phyloP scores from a whole-genome alignment of 192 early-diverging fungal genomes.

The Podila epicladia region DNA sequence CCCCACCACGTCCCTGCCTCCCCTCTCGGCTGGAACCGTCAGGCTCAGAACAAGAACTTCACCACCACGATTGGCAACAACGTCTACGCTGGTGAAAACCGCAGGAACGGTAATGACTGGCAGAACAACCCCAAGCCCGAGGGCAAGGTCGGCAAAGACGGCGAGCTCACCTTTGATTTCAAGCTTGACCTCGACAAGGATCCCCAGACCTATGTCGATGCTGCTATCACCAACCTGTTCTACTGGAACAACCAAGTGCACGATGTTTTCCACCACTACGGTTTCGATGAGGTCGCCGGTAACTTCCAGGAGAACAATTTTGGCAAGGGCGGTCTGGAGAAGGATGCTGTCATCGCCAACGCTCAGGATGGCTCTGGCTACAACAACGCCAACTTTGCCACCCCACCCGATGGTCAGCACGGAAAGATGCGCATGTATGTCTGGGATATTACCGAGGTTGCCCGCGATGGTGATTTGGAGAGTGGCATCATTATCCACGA shows the following conservation, averaged over 20 bases:
- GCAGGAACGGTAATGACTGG: slow-evolving; percentile 77
- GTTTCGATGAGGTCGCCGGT: slow-evolving; percentile 90
- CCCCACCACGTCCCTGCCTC: slow-evolving; percentile 67
- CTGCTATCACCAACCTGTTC: slow-evolving; percentile 87
- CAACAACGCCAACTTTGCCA: slow-evolving; percentile 97
- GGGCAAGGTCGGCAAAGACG: slow-evolving; percentile 54
- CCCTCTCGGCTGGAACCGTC: slow-evolving; percentile 81
- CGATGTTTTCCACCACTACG: slow-evolving; percentile 89
- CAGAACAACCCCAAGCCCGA: slow-evolving; percentile 80
- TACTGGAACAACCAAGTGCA: slow-evolving; percentile 94
- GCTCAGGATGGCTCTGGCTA: slow-evolving; percentile 92
- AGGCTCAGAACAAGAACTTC: slow-evolving; percentile 63
- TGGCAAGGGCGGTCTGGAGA: slow-evolving; percentile 76
- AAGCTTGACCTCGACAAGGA: slow-evolving; percentile 68
- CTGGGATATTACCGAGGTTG: slow-evolving; percentile 80
- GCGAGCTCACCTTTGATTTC: slow-evolving; percentile 78
- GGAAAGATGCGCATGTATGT: slow-evolving; percentile 96
- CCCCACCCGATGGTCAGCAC: slow-evolving; percentile 92
- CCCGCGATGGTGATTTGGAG: slow-evolving; percentile 90
- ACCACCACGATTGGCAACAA: slow-evolving; percentile 91
- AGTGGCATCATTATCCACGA: slow-evolving; percentile 95
- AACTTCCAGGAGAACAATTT: slow-evolving; percentile 96
- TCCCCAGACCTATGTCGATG: slow-evolving; percentile 80
- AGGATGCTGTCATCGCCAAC: slow-evolving; percentile 91
- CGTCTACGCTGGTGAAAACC: slow-evolving; percentile 89